phyloP scores from a whole-genome alignment of 768 basidiomycete genomes.

The Rhodotorula kratochvilovae region DNA sequence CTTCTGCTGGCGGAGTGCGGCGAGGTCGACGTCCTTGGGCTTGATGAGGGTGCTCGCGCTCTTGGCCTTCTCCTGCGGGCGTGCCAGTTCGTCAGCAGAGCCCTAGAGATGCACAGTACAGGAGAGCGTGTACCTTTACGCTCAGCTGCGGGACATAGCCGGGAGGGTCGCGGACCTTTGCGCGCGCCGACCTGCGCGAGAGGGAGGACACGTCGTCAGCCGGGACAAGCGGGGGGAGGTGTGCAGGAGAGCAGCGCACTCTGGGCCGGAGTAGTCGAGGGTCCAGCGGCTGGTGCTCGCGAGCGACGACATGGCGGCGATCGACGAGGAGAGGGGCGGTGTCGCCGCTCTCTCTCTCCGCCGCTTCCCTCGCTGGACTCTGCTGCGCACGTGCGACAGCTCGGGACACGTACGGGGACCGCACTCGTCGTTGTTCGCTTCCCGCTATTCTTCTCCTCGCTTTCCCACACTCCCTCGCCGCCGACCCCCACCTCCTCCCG shows the following conservation, averaged over 20 bases:
- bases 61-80: background rate
- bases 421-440: no score
- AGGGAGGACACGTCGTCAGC: background rate
- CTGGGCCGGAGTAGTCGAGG: conserved; percentile 11
- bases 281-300: conserved; percentile 13
- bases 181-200: background rate
- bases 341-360: background rate
- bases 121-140: background rate
- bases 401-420: no score
- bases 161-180: conserved; percentile 21
- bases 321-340: background rate
- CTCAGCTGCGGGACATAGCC: conserved; percentile 11
- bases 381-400: no score
- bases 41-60: background rate
- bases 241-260: background rate
- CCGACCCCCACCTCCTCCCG: no score
- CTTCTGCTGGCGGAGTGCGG: conserved; percentile 28
- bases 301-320: background rate
- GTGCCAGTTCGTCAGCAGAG: background rate
- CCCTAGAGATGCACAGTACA: background rate
- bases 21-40: conserved; percentile 25
- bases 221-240: background rate
- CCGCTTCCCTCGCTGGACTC: background rate
- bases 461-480: no score
- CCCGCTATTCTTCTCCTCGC: no score